Evolutionary conservation across 345 rosid species (phyloP).

Genomic region (Salix caprea): DNA sequence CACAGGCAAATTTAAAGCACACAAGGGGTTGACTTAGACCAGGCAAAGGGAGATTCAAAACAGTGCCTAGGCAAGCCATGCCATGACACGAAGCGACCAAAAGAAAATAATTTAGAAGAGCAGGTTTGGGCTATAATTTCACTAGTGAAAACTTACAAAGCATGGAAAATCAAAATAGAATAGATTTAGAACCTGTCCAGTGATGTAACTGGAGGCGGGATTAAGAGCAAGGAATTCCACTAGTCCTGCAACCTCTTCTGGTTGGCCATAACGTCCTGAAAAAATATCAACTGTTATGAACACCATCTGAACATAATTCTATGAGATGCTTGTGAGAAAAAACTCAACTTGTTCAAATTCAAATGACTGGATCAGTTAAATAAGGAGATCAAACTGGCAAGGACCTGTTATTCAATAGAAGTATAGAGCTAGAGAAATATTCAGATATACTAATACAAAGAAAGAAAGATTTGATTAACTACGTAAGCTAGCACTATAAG

Average conservation of each 20-base stretch:
- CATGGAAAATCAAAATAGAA: neutral
- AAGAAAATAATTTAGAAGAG: no score
- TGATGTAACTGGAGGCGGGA: conserved; percentile 86
- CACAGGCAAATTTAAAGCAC: neutral
- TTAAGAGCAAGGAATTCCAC: conserved; percentile 91
- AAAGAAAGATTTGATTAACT: neutral
- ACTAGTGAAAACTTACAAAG: neutral
- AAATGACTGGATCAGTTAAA: neutral
- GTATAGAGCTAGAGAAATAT: neutral
- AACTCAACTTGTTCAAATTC: neutral
- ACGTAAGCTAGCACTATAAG: neutral
- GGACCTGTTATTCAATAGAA: neutral
- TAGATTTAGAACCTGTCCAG: conserved; percentile 68
- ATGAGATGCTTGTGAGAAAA: neutral
- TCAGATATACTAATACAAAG: neutral
- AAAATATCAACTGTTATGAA: conserved; percentile 5
- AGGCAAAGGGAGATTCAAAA: neutral
- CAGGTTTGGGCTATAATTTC: neutral
- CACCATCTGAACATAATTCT: neutral
- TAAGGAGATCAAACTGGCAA: neutral
- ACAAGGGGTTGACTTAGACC: neutral
- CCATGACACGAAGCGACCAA: neutral
- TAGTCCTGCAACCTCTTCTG: conserved; percentile 97
- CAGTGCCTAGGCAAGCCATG: neutral
- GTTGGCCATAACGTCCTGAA: conserved; percentile 93